Base-by-base conservation (phyloP, 2,329 filamentous ascomycete species). In the Hypocrella siamensis region DNA sequence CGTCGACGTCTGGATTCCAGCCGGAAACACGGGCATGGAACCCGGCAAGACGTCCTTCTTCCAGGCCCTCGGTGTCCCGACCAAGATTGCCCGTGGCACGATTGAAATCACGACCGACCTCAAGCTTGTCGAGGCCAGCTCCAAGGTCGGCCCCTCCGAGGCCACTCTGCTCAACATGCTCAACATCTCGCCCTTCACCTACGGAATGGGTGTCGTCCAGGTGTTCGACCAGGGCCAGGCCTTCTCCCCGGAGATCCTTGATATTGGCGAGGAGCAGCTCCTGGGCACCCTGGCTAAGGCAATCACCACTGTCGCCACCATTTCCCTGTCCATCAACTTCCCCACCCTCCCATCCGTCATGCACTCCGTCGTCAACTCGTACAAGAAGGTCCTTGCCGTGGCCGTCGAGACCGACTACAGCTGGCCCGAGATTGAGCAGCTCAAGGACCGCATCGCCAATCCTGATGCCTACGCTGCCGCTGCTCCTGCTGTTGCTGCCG, bases 41-140 rank as follows among this genome's bases (percentile, higher is more conserved):
- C 92, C 90, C 60, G 92, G 92, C 65, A 98, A 98, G 82, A 98
- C 90, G 57, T 96, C 90, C 60, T 98, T 98, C 85, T 98, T 98
- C 86, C 90, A 98, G 79, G 90, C 90, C 55, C 90, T 98, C 66
- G 88, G 88, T 84, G 85, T 98, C 60, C 90, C 90, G 59, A 98
- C 90, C 76, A 98, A 98, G 85, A 98, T 98, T 69, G 90, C 90
- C 60, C 90, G 90, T 93, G 92, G 90, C 92, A 98, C 90, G 68
- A 98, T 98, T 68, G 90, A 98, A 83, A 98, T 98, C 59, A 94
- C 86, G 44, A 71, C 78, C 53, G 90, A 98, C 59, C 73, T 98
- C 53, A 96, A 94, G 82, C 82, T 98, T 62, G 80, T 96, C 56
- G 85, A 93, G 72, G 75, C 83, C 45, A 77, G 78, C 49, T 70